Evolutionary conservation across 2,329 filamentous ascomycete genomes (phyloP).

Genomic region (Aphanocladium album): DNA sequence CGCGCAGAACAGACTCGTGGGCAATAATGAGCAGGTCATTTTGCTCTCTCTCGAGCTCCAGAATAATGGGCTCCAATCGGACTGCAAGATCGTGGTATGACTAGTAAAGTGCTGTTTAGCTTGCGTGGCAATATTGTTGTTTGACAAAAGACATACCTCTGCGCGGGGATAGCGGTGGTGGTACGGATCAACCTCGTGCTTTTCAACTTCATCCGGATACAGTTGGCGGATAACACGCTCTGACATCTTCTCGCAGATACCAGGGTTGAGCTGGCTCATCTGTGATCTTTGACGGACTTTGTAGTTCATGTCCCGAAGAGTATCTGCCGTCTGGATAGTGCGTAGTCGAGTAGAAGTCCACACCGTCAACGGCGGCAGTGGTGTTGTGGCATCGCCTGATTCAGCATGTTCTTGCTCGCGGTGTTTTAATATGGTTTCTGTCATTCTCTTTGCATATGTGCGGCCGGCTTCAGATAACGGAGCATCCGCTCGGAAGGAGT

Average conservation of each 20-base stretch:
- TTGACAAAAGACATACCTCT: conserved; percentile 57
- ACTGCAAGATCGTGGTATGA: conserved; percentile 99
- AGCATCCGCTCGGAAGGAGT: conserved; percentile 88
- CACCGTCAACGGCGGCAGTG: conserved; percentile 75
- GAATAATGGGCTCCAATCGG: conserved; percentile 92
- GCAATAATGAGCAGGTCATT: conserved; percentile 98
- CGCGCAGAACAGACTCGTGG: conserved; percentile 94
- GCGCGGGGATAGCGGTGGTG: conserved; percentile 94
- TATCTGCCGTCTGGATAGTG: conserved; percentile 84
- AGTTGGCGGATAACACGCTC: conserved; percentile 73
- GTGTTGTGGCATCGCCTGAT: conserved; percentile 61
- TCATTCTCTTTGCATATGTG: conserved; percentile 80
- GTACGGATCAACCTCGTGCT: conserved; percentile 92
- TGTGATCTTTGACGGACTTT: conserved; percentile 88
- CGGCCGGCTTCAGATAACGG: conserved; percentile 74
- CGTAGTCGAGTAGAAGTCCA: conserved; percentile 93
- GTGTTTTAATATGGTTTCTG: conserved; percentile 74
- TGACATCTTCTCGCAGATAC: conserved; percentile 90
- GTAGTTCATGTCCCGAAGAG: conserved; percentile 73
- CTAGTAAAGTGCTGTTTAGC: conserved; percentile 37
- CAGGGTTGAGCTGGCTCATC: conserved; percentile 95
- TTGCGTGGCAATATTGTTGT: neutral
- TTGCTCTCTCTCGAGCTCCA: conserved; percentile 93
- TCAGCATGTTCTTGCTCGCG: conserved; percentile 74
- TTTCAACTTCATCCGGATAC: conserved; percentile 85